Percentiles rank a stretch among this genome's conserved stretches.
These are phyloP conservation scores for Neurospora africana DNA, from an alignment of 495 filamentous ascomycete species.

Conservation along the genomic window DNA sequence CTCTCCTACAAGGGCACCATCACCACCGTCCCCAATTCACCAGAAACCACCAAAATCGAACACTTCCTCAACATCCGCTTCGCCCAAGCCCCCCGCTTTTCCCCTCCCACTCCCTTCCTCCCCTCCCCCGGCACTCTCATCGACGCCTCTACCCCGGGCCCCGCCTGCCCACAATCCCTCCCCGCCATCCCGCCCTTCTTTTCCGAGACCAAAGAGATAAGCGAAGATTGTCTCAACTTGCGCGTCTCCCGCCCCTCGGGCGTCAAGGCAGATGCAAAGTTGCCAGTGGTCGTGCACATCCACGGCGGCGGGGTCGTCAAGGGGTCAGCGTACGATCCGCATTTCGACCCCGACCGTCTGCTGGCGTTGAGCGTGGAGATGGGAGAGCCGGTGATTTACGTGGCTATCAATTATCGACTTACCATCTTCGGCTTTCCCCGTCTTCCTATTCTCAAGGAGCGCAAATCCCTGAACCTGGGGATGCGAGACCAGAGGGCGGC, in stretches of 20 bases:
- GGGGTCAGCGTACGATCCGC: slow-evolving; percentile 25
- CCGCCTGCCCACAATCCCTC: slow-evolving; percentile 28
- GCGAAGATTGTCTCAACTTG: slow-evolving; percentile 33
- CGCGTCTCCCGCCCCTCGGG: slow-evolving; percentile 29
- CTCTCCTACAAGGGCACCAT: not conserved
- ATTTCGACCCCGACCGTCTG: slow-evolving; percentile 27
- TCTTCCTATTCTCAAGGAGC: slow-evolving; percentile 3
- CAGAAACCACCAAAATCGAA: slow-evolving; percentile 14
- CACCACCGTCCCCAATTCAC: not conserved
- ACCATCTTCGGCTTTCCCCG: slow-evolving; percentile 18
- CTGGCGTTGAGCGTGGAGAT: slow-evolving; percentile 26
- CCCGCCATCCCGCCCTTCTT: slow-evolving; percentile 28
- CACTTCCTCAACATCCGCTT: slow-evolving; percentile 35
- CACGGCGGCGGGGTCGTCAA: slow-evolving; percentile 30
- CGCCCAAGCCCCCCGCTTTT: slow-evolving; percentile 31
- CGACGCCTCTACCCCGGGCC: slow-evolving; percentile 25
- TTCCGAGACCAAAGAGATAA: slow-evolving; percentile 22
- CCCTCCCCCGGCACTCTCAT: slow-evolving; percentile 18
- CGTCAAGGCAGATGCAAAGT: slow-evolving; percentile 14
- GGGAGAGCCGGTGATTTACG: slow-evolving; percentile 24
- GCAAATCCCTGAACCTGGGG: slow-evolving; percentile 19
- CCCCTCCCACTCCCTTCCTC: slow-evolving; percentile 22
- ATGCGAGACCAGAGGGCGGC: slow-evolving; percentile 20
- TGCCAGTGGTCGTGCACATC: slow-evolving; percentile 34
- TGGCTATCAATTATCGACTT: slow-evolving; percentile 21